phyloP scores from a whole-genome alignment of 176 grass and related monocot genomes.

The Chloris gayana region DNA sequence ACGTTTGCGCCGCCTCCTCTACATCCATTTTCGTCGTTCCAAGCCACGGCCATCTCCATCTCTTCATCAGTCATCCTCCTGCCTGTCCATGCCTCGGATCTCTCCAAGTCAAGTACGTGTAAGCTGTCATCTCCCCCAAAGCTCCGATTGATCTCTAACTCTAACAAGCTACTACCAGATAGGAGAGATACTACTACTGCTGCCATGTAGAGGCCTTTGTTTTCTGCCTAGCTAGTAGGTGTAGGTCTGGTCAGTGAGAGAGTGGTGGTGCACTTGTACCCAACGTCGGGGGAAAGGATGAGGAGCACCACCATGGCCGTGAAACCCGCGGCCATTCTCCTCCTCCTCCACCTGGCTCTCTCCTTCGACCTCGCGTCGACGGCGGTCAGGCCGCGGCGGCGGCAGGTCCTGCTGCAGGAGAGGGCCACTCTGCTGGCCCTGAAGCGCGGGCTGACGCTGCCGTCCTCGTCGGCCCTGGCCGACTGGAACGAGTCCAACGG shows the following conservation, averaged over 20 bases:
- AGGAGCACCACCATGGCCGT: constrained; percentile 39
- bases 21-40: constrained; percentile 3
- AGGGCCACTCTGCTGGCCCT: constrained; percentile 67
- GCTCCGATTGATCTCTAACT: background rate
- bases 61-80: background rate
- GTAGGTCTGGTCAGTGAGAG: constrained; percentile 10
- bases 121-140: background rate
- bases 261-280: background rate
- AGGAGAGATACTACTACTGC: background rate
- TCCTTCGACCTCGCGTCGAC: background rate
- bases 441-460: constrained; percentile 43
- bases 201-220: constrained; percentile 9
- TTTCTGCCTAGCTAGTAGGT: background rate
- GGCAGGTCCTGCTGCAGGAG: constrained; percentile 38
- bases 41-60: background rate
- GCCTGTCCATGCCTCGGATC: background rate
- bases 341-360: constrained; percentile 44
- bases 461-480: constrained; percentile 31
- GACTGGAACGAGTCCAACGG: constrained; percentile 76
- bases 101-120: background rate
- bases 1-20: background rate
- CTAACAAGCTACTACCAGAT: background rate
- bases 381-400: background rate
- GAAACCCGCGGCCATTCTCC: constrained; percentile 28
- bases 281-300: constrained; percentile 28